phyloP scores from a whole-genome alignment of 1,139 yeast species.

The Debaryomyces singareniensis region DNA sequence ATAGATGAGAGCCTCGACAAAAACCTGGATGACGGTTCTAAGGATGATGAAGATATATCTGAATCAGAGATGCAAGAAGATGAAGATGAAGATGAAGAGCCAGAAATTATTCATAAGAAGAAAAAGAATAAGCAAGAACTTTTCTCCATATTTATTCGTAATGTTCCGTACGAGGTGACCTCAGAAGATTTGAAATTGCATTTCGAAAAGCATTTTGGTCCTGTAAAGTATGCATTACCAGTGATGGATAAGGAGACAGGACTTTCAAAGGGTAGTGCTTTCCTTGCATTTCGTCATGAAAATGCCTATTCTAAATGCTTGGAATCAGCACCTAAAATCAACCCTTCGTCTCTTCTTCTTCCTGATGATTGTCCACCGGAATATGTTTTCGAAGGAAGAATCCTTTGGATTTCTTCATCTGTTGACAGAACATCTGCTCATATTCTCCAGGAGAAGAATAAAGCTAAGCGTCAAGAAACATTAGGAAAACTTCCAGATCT shows the following conservation, averaged over 20 bases:
- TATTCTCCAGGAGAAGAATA: slow-evolving; percentile 65
- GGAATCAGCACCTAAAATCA: slow-evolving; percentile 70
- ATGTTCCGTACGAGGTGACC: slow-evolving; percentile 92
- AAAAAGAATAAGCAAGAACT: slow-evolving; percentile 59
- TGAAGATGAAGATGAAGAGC: slow-evolving; percentile 22
- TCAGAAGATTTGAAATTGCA: slow-evolving; percentile 71
- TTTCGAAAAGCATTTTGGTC: slow-evolving; percentile 70
- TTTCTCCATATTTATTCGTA: slow-evolving; percentile 77
- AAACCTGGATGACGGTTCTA: slow-evolving; percentile 25
- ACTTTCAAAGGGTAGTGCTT: slow-evolving; percentile 89
- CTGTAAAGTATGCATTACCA: slow-evolving; percentile 87
- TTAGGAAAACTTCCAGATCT: slow-evolving; percentile 78
- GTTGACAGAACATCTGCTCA: slow-evolving; percentile 86
- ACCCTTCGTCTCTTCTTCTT: slow-evolving; percentile 71
- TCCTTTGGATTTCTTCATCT: slow-evolving; percentile 74
- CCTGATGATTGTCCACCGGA: slow-evolving; percentile 89
- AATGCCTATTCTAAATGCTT: slow-evolving; percentile 65
- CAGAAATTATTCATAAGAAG: slow-evolving; percentile 25
- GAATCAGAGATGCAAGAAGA: slow-evolving; percentile 19
- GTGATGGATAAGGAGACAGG: slow-evolving; percentile 85
- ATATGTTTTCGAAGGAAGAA: slow-evolving; percentile 90
- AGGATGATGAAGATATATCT: slow-evolving; percentile 10
- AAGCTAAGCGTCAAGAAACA: slow-evolving; percentile 63
- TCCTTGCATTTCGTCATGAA: slow-evolving; percentile 72
- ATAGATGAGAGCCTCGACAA: slow-evolving; percentile 22